These are phyloP conservation scores for Solioccasus polychromus DNA, from an alignment of 768 basidiomycete species.

Conservation along the genomic window DNA sequence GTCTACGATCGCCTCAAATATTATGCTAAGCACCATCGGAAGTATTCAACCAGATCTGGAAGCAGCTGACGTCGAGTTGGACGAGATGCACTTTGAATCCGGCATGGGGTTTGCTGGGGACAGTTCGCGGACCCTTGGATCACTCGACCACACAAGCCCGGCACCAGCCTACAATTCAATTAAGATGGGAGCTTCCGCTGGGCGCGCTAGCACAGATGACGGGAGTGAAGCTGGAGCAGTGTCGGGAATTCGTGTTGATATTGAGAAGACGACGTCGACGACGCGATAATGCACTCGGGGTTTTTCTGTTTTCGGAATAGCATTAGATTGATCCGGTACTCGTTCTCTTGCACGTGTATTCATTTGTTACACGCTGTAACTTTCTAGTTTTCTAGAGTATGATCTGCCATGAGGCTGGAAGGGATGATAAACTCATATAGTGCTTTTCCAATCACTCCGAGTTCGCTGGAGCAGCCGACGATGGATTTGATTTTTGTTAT, in stretches of 20 bases:
- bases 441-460: slow-evolving; percentile 11
- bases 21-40: slow-evolving; percentile 62
- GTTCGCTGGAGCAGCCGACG: slow-evolving; percentile 3
- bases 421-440: slow-evolving; percentile 11
- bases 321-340: slow-evolving; percentile 26
- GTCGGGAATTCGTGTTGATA: slow-evolving; percentile 54
- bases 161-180: slow-evolving; percentile 48
- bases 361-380: slow-evolving; percentile 8
- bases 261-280: slow-evolving; percentile 57
- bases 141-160: slow-evolving; percentile 38
- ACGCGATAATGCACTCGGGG: slow-evolving; percentile 31
- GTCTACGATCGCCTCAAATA: slow-evolving; percentile 57
- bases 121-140: slow-evolving; percentile 32
- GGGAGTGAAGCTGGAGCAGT: slow-evolving; percentile 20
- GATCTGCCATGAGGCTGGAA: slow-evolving; percentile 10
- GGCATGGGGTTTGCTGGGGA: slow-evolving; percentile 53
- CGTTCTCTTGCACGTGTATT: slow-evolving; percentile 21
- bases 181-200: slow-evolving; percentile 35
- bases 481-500: not conserved
- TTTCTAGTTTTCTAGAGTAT: slow-evolving; percentile 23
- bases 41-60: slow-evolving; percentile 54
- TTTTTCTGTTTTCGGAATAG: slow-evolving; percentile 22
- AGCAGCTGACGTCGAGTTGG: slow-evolving; percentile 54
- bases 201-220: slow-evolving; percentile 19
- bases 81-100: slow-evolving; percentile 49